Base-by-base conservation (phyloP, 1,284 basidiomycete genomes). In the Sanghuangporus baumii region DNA sequence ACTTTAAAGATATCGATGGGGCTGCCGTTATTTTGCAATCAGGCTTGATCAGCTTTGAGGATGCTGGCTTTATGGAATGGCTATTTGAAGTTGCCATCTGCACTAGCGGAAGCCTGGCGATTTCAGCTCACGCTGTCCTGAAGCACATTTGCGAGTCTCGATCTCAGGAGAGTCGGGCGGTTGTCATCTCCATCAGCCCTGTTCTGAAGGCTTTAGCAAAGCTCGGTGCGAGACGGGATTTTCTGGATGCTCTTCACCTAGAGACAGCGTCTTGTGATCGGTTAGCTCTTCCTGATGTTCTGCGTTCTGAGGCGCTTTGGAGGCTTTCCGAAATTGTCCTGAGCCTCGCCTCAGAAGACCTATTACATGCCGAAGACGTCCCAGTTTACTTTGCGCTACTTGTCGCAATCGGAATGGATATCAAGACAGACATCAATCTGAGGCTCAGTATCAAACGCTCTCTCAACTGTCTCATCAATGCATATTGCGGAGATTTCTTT, bases 361-460 rank as follows among this genome's bases (percentile, higher is more conserved):
- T 72, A 40, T 68, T 80, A n/a, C 66, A 66, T 26, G 60, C 64
- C 6, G 69, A 74, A 16, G 83, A 85, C n/a, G 70, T 81, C 2
- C 76, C 81, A 2, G 76, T 82, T 60, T 69, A 84, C n/a, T 67
- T 86, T 6, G 71, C 76, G 1, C 67, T 90, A 52, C 64, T 85
- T 6, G 71, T 87, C 16, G 41, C 46, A 3, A 71, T 90, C 23
- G 84, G 77, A 2, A 77, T 88, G 65, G 88, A 90, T 67, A 71
- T 76, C 0, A 70, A 75, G 6, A 79, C 79, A 18, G 72, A 78
- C 1, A 67, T 71, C 2, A 78, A 81, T 12, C 72, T 85, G 9
- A 74, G 72, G 54, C 73, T 71, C 40, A 81, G 82, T 16, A 71
- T 88, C 54, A 76, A 75, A 56, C 65, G 73, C 6, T 75, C 79